Percentiles rank a stretch among this genome's conserved stretches.
Evolutionary conservation across 306 rosid genomes (phyloP).

Genomic region (Canavalia gladiata): DNA sequence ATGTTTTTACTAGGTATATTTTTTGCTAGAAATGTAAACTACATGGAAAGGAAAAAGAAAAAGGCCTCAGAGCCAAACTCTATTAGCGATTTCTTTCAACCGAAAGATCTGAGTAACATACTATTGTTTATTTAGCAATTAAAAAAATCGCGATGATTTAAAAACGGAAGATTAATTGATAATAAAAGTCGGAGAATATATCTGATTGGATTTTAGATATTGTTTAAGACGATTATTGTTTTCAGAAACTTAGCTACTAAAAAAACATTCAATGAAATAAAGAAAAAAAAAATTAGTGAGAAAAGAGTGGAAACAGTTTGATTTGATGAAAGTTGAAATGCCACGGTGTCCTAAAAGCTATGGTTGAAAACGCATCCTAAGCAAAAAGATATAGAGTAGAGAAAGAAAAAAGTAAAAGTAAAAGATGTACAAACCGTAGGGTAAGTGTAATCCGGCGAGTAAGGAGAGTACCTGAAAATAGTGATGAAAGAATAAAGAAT

Average conservation of each 20-base stretch:
- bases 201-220: background rate
- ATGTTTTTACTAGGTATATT: background rate
- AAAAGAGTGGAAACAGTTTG: constrained; percentile 43
- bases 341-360: constrained; percentile 47
- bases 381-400: constrained; percentile 40
- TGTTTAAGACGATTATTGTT: constrained; percentile 1
- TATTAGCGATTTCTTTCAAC: background rate
- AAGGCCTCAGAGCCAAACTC: background rate
- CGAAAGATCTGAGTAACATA: background rate
- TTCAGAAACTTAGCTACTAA: background rate
- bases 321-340: constrained; percentile 50
- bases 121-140: too few relatives aligned
- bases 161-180: background rate
- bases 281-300: constrained; percentile 13
- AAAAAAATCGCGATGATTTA: background rate
- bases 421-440: constrained; percentile 80
- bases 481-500: constrained; percentile 9
- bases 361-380: constrained; percentile 60
- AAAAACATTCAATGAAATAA: constrained; percentile 12
- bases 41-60: too few relatives aligned
- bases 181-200: background rate
- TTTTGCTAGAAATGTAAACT: too few relatives aligned
- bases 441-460: constrained; percentile 93
- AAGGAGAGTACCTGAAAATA: constrained; percentile 91
- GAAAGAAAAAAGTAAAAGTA: constrained; percentile 41